phyloP scores from a whole-genome alignment of 1,284 basidiomycete species.

The Ganoderma lucidum region DNA sequence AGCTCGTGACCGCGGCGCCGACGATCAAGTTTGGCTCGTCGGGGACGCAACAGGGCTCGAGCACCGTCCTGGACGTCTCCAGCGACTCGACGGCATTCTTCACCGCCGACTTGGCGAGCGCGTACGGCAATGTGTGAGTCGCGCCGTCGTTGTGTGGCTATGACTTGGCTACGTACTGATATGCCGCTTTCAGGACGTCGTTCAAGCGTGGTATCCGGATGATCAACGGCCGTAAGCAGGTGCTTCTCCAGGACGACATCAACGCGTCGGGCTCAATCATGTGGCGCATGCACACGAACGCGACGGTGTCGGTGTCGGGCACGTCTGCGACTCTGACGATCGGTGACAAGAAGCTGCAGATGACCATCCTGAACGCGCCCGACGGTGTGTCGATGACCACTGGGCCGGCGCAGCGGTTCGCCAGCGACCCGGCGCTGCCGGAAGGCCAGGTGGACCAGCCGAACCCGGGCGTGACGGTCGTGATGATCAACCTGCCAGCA shows the following conservation, averaged over 20 bases:
- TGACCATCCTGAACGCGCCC: slow-evolving; percentile 65
- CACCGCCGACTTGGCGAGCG: slow-evolving; percentile 80
- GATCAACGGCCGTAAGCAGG: slow-evolving; percentile 88
- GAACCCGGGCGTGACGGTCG: slow-evolving; percentile 84
- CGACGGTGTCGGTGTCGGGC: slow-evolving; percentile 61
- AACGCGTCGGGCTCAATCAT: slow-evolving; percentile 64
- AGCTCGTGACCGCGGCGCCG: slow-evolving; percentile 81
- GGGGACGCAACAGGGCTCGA: slow-evolving; percentile 80
- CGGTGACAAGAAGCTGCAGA: slow-evolving; percentile 60
- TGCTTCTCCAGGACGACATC: slow-evolving; percentile 93
- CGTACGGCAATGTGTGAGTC: slow-evolving; percentile 81
- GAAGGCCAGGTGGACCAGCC: slow-evolving; percentile 64
- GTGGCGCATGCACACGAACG: slow-evolving; percentile 98
- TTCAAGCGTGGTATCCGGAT: slow-evolving; percentile 89
- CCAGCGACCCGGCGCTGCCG: slow-evolving; percentile 70
- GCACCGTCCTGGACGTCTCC: slow-evolving; percentile 71
- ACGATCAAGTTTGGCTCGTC: slow-evolving; percentile 64
- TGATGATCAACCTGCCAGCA: slow-evolving; percentile 78
- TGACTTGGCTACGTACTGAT: not conserved
- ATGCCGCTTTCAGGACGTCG: slow-evolving; percentile 51
- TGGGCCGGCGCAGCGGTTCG: slow-evolving; percentile 58
- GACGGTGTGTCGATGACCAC: slow-evolving; percentile 63
- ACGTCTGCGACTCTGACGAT: slow-evolving; percentile 71
- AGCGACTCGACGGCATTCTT: slow-evolving; percentile 86
- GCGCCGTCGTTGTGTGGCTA: slow-evolving; percentile 5